Conservation (phyloP, 257 asterid genomes). For the Catharanthus roseus region DNA sequence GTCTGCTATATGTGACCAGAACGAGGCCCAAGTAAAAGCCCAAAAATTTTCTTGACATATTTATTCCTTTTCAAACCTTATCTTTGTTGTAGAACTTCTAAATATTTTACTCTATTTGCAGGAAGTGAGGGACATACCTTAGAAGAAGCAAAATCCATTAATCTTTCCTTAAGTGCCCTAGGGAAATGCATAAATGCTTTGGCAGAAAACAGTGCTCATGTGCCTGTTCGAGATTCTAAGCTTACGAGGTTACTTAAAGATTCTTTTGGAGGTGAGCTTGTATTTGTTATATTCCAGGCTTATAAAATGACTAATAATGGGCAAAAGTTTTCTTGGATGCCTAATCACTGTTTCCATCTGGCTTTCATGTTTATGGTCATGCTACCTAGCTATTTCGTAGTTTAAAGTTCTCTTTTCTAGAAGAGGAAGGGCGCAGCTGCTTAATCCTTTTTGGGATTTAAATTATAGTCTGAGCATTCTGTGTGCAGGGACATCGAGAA, state of each 20-base stretch:
- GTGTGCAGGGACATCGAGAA: conserved; percentile 90
- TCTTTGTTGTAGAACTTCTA: background rate
- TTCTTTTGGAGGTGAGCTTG: conserved; percentile 93
- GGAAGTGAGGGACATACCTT: conserved; percentile 98
- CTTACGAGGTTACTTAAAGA: conserved; percentile 95
- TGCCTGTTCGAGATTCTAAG: conserved; percentile 97
- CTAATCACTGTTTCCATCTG: background rate
- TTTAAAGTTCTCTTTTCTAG: background rate
- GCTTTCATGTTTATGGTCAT: background rate
- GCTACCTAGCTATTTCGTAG: background rate
- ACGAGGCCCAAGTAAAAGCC: background rate
- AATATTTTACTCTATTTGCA: conserved; percentile 30
- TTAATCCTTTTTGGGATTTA: background rate
- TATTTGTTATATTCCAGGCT: conserved; percentile 10
- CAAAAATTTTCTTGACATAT: background rate
- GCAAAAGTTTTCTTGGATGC: background rate
- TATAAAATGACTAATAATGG: background rate
- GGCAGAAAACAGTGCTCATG: conserved; percentile 98
- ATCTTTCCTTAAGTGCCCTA: conserved; percentile 92
- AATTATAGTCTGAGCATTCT: background rate
- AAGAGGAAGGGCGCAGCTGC: background rate
- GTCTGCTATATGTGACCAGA: background rate
- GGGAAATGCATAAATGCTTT: conserved; percentile 99
- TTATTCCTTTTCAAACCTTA: background rate
- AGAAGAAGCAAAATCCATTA: conserved; percentile 98